A percentile compares a stretch with the other conserved stretches of the same genome.
phyloP scores from a whole-genome alignment of 139 green algal species.

The Mesostigma viride region DNA sequence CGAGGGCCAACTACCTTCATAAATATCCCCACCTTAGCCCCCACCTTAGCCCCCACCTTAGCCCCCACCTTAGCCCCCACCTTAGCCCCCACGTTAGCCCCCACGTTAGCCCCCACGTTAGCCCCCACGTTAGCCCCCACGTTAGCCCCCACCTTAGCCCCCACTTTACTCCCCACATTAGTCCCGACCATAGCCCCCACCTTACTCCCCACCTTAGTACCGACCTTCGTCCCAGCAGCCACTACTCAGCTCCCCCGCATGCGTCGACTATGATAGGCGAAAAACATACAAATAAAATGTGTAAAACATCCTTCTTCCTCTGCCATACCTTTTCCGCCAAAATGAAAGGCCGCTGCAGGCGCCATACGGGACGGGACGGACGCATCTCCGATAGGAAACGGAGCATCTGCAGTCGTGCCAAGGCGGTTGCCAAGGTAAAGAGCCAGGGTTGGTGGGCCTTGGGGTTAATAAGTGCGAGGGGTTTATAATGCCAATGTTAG shows the following conservation, averaged over 20 bases:
- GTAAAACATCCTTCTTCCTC: background rate
- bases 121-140: too few relatives aligned
- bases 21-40: too few relatives aligned
- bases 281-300: background rate
- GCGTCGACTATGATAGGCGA: background rate
- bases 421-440: background rate
- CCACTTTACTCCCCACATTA: background rate
- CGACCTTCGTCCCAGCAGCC: background rate
- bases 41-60: too few relatives aligned
- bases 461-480: background rate
- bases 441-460: background rate
- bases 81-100: too few relatives aligned
- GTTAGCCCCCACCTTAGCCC: too few relatives aligned
- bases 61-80: too few relatives aligned
- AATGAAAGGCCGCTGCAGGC: slow-evolving; percentile 11
- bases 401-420: background rate
- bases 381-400: slow-evolving; percentile 19
- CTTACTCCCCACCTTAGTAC: background rate
- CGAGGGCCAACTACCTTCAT: background rate
- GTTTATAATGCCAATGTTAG: too few relatives aligned
- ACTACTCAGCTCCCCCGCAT: background rate
- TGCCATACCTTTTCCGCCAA: slow-evolving; percentile 12
- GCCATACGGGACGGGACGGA: slow-evolving; percentile 10
- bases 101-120: too few relatives aligned
- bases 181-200: background rate